Evolutionary conservation across 768 basidiomycete species (phyloP).

Genomic region (Pulveroboletus ravenelii): DNA sequence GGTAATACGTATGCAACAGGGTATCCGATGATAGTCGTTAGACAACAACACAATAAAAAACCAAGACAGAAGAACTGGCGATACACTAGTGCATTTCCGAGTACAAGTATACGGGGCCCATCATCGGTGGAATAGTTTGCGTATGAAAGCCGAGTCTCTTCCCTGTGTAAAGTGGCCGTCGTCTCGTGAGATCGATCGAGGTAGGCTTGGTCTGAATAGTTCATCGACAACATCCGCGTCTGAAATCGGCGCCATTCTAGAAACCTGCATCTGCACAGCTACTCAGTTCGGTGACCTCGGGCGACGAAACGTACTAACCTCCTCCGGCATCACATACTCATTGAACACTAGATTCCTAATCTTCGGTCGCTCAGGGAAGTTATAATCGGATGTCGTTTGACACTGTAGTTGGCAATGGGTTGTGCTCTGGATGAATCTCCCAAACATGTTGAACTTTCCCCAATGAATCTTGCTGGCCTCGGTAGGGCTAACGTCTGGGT

Average conservation of each 20-base stretch:
- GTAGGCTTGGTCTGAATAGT: conserved; percentile 31
- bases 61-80: conserved; percentile 20
- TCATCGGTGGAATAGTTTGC: conserved; percentile 48
- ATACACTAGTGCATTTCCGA: conserved; percentile 27
- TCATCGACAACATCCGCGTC: conserved; percentile 39
- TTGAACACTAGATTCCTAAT: conserved; percentile 54
- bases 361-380: conserved; percentile 51
- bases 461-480: conserved; percentile 81
- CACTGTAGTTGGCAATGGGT: conserved; percentile 76
- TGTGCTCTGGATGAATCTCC: conserved; percentile 74
- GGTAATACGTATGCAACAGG: conserved; percentile 35
- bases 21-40: conserved; percentile 30
- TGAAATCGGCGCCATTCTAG: conserved; percentile 53
- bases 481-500: conserved; percentile 61
- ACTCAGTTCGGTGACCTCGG: conserved; percentile 3
- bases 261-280: conserved; percentile 54
- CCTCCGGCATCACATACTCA: conserved; percentile 60
- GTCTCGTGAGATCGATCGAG: conserved; percentile 31
- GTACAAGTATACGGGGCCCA: conserved; percentile 13
- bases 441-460: conserved; percentile 95
- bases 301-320: conserved; percentile 40
- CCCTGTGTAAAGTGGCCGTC: conserved; percentile 28
- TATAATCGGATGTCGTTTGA: conserved; percentile 52
- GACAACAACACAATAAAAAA: conserved; percentile 25
- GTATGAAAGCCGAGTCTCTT: conserved; percentile 44